phyloP scores from a whole-genome alignment of 805 yeast genomes.

The Suhomyces tanzawaensis region DNA sequence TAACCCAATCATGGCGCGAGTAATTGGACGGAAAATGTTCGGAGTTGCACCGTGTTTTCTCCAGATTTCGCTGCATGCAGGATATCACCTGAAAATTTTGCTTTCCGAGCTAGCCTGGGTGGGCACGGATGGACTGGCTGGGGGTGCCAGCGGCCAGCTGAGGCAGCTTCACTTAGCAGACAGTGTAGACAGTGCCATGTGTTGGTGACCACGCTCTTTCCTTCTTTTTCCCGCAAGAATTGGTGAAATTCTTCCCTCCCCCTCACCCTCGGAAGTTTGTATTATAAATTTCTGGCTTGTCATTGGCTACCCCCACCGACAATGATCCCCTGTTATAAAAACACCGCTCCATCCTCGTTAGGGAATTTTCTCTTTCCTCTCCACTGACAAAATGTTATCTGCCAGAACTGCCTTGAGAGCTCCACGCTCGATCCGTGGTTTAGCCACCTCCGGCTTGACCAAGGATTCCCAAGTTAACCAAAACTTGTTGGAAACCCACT shows the following conservation, averaged over 20 bases:
- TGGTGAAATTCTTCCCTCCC: not conserved
- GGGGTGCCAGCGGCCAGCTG: too few relatives aligned
- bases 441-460: conserved; percentile 53
- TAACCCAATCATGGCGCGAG: conserved; percentile 17
- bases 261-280: conserved; percentile 6
- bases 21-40: conserved; percentile 15
- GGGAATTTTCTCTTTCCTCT: conserved; percentile 4
- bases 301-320: conserved; percentile 20
- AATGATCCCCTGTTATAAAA: conserved; percentile 5
- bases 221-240: not conserved
- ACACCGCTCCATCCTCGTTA: conserved; percentile 2
- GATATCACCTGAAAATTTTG: conserved; percentile 1
- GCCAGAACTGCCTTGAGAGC: conserved; percentile 38
- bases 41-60: conserved; percentile 16
- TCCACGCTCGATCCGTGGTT: conserved; percentile 40
- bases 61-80: conserved; percentile 8
- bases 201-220: too few relatives aligned
- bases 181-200: too few relatives aligned
- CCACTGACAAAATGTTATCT: conserved; percentile 34
- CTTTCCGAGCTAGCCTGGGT: not conserved
- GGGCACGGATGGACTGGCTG: too few relatives aligned
- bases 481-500: conserved; percentile 77
- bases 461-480: conserved; percentile 75
- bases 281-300: conserved; percentile 21
- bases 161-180: too few relatives aligned